A percentile compares a stretch with the other conserved stretches of the same genome.
phyloP scores from a whole-genome alignment of 179 eudicot genomes.

The Nepenthes alata region DNA sequence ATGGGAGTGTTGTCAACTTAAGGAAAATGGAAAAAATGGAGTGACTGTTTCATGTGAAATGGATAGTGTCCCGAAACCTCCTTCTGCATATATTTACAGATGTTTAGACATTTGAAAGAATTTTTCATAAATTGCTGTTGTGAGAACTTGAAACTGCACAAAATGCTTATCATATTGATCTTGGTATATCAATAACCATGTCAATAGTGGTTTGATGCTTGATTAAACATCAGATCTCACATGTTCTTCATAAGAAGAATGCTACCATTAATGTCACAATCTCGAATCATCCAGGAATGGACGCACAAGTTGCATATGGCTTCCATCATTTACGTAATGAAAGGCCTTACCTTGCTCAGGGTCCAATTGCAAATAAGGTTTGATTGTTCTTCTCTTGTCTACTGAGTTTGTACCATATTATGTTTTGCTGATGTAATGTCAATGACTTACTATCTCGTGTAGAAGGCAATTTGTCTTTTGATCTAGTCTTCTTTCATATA shows the following conservation, averaged over 20 bases:
- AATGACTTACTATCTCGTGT: too few relatives aligned
- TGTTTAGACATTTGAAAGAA: too few relatives aligned
- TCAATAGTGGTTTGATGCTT: background rate
- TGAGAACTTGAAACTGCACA: too few relatives aligned
- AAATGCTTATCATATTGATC: background rate
- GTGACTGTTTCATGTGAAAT: background rate
- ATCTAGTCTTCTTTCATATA: too few relatives aligned
- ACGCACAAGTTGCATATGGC: slow-evolving; percentile 96
- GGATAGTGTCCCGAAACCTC: background rate
- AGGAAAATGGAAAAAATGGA: background rate
- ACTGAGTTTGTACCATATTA: too few relatives aligned
- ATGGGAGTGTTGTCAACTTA: background rate
- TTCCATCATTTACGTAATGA: slow-evolving; percentile 89
- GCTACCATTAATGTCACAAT: background rate
- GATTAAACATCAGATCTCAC: background rate
- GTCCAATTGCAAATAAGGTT: slow-evolving; percentile 92
- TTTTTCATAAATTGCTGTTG: too few relatives aligned
- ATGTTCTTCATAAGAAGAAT: background rate
- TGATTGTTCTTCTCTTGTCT: background rate
- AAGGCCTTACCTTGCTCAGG: slow-evolving; percentile 91
- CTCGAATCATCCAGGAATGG: slow-evolving; percentile 57
- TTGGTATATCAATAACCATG: background rate
- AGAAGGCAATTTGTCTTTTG: too few relatives aligned
- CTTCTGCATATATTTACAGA: too few relatives aligned
- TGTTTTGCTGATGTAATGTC: too few relatives aligned